Base-by-base conservation (phyloP, 495 filamentous ascomycete species). In the Collariella sp. region DNA sequence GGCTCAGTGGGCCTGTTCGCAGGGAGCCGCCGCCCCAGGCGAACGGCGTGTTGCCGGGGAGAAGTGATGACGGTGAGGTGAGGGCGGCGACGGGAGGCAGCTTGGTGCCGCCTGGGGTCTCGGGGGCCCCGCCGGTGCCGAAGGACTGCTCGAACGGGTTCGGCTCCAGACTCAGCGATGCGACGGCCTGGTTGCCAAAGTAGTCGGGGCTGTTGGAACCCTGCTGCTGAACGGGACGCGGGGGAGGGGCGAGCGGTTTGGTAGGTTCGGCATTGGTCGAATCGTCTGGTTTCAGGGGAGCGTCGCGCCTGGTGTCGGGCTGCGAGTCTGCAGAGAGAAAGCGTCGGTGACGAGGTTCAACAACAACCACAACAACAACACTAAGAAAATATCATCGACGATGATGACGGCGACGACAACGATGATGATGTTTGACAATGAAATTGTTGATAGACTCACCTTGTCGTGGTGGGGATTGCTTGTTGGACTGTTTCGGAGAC, bases 61-160 rank as follows among this genome's bases (percentile, higher is more conserved):
- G 68, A 15, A 89, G 67, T 5, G 84, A 83, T 29, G 91, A 89
- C 42, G 93, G 94, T 12, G 94, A 97, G 12, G 94, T 91, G 60
- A 98, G 79, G 33, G 88, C 80, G 18, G 93, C 89, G 58, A 97
- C 89, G 22, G 91, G 86, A 22, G 93, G 93, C 56, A 98, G 80
- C 58, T 95, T 83, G 16, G 86, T 89, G 67, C 90, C 89, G 39
- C 88, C 89, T 12, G 94, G 89, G 20, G 89, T 93, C 64, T 95
- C 88, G 50, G 80, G 78, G 12, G 85, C 71, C 39, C 71, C 74
- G 26, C 60, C 72, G 31, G 59, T 77, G 40, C 84, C 77, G 67
- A 98, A 98, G 0, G 91, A 95, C 62, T 89, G 83, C 67, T 98
- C 93, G 66, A 98, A 98, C 7, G 91, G 91, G 65, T 98, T 98